Evolutionary conservation across 805 yeast species (phyloP), one percentile per base, ranked within the genome.

Genomic region (Hyphopichia homilentoma): DNA sequence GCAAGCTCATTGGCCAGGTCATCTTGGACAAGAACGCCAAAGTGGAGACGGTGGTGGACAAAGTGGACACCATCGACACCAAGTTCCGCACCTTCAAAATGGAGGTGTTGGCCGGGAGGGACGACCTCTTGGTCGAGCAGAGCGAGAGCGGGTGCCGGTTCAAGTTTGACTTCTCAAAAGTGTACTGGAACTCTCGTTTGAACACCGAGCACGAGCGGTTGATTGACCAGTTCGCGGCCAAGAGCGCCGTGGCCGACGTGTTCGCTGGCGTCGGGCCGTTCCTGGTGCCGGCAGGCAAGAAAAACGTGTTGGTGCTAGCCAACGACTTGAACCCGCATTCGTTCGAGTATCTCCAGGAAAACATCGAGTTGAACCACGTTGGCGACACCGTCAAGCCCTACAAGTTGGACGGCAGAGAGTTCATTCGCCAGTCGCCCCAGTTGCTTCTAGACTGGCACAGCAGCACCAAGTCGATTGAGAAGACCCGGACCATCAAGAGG

Each of bases 201-300:
- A 90, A 88, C 44, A 85, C 96, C 1, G 99, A 93, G 50, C 99
- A 93, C 57, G 90, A 79, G 29, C 68, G 97, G 38, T 61, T 93
- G 26, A 81, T 93, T 3, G 53, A 61, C 1, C 68, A 65, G 36
- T 82, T 84, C 47, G 47, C 73, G 25, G 67, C 75, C 4, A 82
- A 83, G 7, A 83, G 82, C 38, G 84, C 87, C 5, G 84, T 94
- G 0, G 86, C 87, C 48, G 99, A 93, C 63, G 97, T 88, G 0
- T 85, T 94, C 77, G 97, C 96, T 1, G 99, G 99, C 29, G 97
- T 93, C 2, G 99, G 99, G 0, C 99, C 99, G 4, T 93, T 94
- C 65, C 90, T 95, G 2, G 77, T 93, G 1, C 99, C 99, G 0
- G 95, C 97, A 1, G 97, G 89, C 9, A 87, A 83, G 56, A 85